These are phyloP conservation scores for Tuber melanosporum DNA, from an alignment of 495 filamentous ascomycete genomes.

Conservation along the genomic window DNA sequence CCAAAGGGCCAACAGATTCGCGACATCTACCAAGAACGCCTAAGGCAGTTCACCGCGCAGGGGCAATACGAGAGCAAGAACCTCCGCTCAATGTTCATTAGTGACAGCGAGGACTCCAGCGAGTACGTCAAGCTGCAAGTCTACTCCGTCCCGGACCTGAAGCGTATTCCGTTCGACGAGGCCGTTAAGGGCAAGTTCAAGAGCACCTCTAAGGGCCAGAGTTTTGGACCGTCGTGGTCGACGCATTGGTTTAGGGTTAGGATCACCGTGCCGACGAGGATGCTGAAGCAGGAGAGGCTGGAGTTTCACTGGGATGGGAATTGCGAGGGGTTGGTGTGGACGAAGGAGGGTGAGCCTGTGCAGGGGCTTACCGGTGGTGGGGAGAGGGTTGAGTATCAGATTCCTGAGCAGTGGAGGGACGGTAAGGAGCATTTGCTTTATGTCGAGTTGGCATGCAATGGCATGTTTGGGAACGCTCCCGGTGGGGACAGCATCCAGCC, in stretches of 20 bases:
- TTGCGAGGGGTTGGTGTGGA: slow-evolving; percentile 88
- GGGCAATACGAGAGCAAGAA: slow-evolving; percentile 79
- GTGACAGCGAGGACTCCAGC: slow-evolving; percentile 65
- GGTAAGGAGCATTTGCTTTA: slow-evolving; percentile 84
- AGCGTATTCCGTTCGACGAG: slow-evolving; percentile 81
- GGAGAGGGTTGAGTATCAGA: slow-evolving; percentile 81
- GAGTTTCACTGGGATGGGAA: slow-evolving; percentile 94
- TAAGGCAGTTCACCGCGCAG: slow-evolving; percentile 66
- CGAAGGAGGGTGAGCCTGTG: slow-evolving; percentile 74
- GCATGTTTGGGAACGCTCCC: slow-evolving; percentile 91
- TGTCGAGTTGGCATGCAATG: slow-evolving; percentile 97
- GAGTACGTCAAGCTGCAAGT: slow-evolving; percentile 76
- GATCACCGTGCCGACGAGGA: slow-evolving; percentile 65
- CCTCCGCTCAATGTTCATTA: slow-evolving; percentile 51
- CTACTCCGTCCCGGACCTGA: slow-evolving; percentile 72
- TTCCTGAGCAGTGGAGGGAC: slow-evolving; percentile 70
- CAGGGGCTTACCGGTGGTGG: slow-evolving; percentile 91
- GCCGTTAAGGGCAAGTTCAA: slow-evolving; percentile 66
- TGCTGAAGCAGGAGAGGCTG: slow-evolving; percentile 65
- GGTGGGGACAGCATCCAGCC: slow-evolving; percentile 81
- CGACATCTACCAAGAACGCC: slow-evolving; percentile 77
- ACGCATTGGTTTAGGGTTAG: slow-evolving; percentile 95
- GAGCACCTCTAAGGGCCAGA: slow-evolving; percentile 65
- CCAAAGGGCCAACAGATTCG: slow-evolving; percentile 79
- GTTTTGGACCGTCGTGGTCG: slow-evolving; percentile 91